phyloP scores from a whole-genome alignment of 148 eudicot species.

The Spergularia bocconei region DNA sequence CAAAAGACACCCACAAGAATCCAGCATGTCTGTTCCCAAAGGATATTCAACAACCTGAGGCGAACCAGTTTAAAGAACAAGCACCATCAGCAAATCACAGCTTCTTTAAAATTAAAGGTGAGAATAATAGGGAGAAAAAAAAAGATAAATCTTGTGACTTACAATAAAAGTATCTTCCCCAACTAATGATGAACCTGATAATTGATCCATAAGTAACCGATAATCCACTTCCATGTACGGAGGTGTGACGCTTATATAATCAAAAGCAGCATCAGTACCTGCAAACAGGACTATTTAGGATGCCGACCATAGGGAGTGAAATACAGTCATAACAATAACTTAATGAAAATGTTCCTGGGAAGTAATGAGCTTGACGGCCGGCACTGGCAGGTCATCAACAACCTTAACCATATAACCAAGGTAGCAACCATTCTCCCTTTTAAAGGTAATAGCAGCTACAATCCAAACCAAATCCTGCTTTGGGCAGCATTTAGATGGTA shows the following conservation, averaged over 20 bases:
- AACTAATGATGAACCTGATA: constrained; percentile 62
- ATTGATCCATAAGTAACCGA: constrained; percentile 67
- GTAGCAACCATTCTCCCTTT: too few species aligned
- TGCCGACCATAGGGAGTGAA: background rate
- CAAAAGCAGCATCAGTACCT: constrained; percentile 66
- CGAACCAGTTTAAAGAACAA: constrained; percentile 13
- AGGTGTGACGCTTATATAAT: constrained; percentile 92
- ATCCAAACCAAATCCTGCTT: too few species aligned
- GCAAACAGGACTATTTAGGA: constrained; percentile 26
- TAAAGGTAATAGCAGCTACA: too few species aligned
- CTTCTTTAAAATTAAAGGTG: background rate
- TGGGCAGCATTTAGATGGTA: too few species aligned
- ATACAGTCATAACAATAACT: background rate
- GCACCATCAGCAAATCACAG: background rate
- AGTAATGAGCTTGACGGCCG: too few species aligned
- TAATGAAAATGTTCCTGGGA: too few species aligned
- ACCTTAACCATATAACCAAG: too few species aligned
- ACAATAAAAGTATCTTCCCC: constrained; percentile 85
- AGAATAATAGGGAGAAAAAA: background rate
- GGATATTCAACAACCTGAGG: constrained; percentile 86
- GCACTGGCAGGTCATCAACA: too few species aligned
- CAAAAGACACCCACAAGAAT: constrained; percentile 67
- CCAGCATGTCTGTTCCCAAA: constrained; percentile 68
- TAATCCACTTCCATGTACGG: constrained; percentile 87
- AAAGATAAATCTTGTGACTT: constrained; percentile 30